These are phyloP conservation scores for Lepiota brunneoincarnata DNA, from an alignment of 768 basidiomycete genomes.

Conservation along the genomic window DNA sequence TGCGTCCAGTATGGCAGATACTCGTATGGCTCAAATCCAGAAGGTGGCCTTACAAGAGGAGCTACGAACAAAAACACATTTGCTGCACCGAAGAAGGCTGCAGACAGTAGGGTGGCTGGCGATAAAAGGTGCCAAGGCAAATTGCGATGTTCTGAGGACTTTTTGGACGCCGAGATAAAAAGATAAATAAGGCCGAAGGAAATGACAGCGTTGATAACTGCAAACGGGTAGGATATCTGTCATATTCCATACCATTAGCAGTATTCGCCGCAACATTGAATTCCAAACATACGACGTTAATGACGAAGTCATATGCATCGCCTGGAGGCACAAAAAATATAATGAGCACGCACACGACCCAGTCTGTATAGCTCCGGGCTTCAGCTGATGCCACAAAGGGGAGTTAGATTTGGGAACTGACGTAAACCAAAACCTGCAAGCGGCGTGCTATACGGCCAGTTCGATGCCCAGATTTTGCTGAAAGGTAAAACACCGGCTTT, in stretches of 20 bases:
- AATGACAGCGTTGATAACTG: constrained; percentile 43
- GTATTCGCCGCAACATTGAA: background rate
- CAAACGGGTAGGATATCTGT: constrained; percentile 36
- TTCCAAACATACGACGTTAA: constrained; percentile 39
- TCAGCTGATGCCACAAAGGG: constrained; percentile 32
- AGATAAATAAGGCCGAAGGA: constrained; percentile 45
- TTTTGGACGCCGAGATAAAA: background rate
- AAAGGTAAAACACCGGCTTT: constrained; percentile 54
- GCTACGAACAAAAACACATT: constrained; percentile 58
- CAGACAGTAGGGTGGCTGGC: constrained; percentile 1
- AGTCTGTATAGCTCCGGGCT: constrained; percentile 31
- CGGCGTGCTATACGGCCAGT: constrained; percentile 55
- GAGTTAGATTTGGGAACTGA: constrained; percentile 24
- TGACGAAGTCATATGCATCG: constrained; percentile 58
- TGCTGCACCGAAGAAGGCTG: constrained; percentile 44
- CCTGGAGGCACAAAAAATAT: constrained; percentile 45
- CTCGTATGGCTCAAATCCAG: constrained; percentile 41
- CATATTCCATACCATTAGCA: background rate
- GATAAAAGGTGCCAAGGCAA: background rate
- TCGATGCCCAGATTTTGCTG: constrained; percentile 54
- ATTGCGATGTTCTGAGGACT: background rate
- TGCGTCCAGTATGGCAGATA: constrained; percentile 57
- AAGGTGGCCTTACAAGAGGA: constrained; percentile 51
- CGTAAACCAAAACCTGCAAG: constrained; percentile 48
- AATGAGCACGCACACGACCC: constrained; percentile 24